phyloP scores from a whole-genome alignment of 2,329 filamentous ascomycete species.

The Penicillium brevicompactum region DNA sequence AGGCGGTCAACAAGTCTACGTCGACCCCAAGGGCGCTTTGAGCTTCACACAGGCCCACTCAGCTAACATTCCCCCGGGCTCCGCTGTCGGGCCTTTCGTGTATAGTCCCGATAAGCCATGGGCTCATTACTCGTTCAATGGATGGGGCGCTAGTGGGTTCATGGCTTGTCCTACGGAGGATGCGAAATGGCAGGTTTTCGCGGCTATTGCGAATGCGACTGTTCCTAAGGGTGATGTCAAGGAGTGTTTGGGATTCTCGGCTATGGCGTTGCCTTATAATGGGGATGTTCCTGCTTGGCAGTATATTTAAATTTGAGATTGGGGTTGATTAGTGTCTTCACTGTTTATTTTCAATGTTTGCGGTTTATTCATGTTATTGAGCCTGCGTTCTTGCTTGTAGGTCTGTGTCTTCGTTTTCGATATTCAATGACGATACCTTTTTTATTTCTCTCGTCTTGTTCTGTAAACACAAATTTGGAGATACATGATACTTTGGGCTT shows the following conservation, averaged over 20 bases:
- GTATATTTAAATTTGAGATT: slow-evolving; percentile 34
- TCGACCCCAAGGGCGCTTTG: slow-evolving; percentile 57
- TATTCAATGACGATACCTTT: too few relatives aligned
- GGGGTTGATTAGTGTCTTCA: background rate
- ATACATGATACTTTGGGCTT: too few relatives aligned
- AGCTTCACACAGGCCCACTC: slow-evolving; percentile 63
- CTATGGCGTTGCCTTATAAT: slow-evolving; percentile 34
- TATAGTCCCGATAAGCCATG: slow-evolving; percentile 33
- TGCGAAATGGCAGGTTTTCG: slow-evolving; percentile 46
- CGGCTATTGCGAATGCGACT: slow-evolving; percentile 41
- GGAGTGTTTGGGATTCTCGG: slow-evolving; percentile 45
- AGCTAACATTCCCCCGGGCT: slow-evolving; percentile 52
- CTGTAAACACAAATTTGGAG: too few relatives aligned
- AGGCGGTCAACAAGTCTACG: slow-evolving; percentile 65
- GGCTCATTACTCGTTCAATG: slow-evolving; percentile 34
- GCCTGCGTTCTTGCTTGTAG: too few relatives aligned
- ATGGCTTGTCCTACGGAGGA: slow-evolving; percentile 46
- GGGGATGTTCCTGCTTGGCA: slow-evolving; percentile 41
- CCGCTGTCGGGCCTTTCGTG: slow-evolving; percentile 54
- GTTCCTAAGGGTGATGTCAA: slow-evolving; percentile 41
- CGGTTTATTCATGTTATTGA: too few relatives aligned
- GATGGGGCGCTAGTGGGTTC: slow-evolving; percentile 42
- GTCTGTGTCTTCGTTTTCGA: too few relatives aligned
- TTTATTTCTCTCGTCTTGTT: too few relatives aligned
- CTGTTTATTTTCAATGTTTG: too few relatives aligned